Evolutionary conservation across 1,139 yeast genomes (phyloP).

Genomic region (Saccharomyces hybrid): DNA sequence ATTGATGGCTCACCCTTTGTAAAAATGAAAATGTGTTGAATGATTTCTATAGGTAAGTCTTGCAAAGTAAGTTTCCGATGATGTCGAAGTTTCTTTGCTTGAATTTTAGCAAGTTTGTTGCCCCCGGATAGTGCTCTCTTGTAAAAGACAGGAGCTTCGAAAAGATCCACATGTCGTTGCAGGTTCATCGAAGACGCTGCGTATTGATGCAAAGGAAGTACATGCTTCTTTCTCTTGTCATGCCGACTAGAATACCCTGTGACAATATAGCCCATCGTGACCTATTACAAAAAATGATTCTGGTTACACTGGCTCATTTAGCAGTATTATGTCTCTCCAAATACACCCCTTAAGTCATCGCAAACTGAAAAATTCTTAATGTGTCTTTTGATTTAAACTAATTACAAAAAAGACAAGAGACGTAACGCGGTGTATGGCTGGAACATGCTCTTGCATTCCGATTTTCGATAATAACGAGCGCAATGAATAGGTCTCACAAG

Average conservation of each 20-base stretch:
- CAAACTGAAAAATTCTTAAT: background rate
- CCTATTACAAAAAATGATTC: background rate
- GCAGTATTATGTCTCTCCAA: background rate
- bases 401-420: background rate
- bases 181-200: background rate
- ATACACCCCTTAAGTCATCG: background rate
- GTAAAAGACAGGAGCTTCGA: background rate
- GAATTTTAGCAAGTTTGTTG: background rate
- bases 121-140: background rate
- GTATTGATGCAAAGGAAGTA: background rate
- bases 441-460: background rate
- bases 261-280: conserved; percentile 11
- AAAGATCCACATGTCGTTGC: background rate
- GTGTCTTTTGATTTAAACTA: background rate
- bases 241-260: conserved; percentile 10
- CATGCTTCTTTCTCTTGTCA: conserved; percentile 3
- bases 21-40: conserved; percentile 18
- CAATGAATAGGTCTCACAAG: too few species aligned
- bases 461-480: background rate
- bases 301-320: background rate
- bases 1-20: conserved; percentile 11
- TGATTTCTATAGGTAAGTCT: conserved; percentile 16
- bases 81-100: background rate
- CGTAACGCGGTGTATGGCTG: background rate
- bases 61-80: conserved; percentile 4